Conservation (phyloP, 2,329 filamentous ascomycete species). For the Penicillium sp. region DNA sequence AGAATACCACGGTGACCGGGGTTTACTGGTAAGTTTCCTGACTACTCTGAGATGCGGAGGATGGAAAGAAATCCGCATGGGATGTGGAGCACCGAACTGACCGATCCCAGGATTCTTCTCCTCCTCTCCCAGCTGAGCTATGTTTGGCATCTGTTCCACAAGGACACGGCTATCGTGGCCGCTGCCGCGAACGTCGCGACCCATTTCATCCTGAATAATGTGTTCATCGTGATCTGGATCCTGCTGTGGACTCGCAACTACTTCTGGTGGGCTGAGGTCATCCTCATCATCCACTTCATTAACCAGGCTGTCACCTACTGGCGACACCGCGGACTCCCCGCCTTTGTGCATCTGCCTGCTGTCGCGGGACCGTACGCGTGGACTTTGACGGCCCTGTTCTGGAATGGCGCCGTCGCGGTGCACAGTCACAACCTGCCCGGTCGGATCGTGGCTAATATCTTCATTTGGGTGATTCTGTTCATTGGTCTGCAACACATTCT, state of each 20-base stretch:
- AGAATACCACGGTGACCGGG: conserved; percentile 61
- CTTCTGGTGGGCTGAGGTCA: conserved; percentile 72
- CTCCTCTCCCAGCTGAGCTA: conserved; percentile 75
- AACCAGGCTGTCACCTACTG: conserved; percentile 79
- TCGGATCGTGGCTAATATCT: conserved; percentile 80
- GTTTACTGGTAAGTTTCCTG: conserved; percentile 68
- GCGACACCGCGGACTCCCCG: conserved; percentile 68
- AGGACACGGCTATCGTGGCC: conserved; percentile 60
- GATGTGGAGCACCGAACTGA: not conserved
- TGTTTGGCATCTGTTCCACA: conserved; percentile 71
- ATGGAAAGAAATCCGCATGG: not conserved
- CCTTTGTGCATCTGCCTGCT: conserved; percentile 72
- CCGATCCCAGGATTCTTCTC: conserved; percentile 60
- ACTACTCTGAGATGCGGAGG: not conserved
- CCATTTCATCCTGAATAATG: conserved; percentile 83
- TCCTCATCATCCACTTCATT: conserved; percentile 76
- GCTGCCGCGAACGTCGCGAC: conserved; percentile 73
- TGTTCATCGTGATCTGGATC: conserved; percentile 77
- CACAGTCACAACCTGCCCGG: conserved; percentile 64
- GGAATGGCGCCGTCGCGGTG: conserved; percentile 83
- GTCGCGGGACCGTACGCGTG: conserved; percentile 78
- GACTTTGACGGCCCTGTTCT: conserved; percentile 83
- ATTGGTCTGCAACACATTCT: conserved; percentile 76
- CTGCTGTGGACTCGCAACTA: conserved; percentile 76
- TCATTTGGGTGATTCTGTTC: conserved; percentile 78